Evolutionary conservation across 768 basidiomycete genomes (phyloP).

Genomic region (Boletus edulis): DNA sequence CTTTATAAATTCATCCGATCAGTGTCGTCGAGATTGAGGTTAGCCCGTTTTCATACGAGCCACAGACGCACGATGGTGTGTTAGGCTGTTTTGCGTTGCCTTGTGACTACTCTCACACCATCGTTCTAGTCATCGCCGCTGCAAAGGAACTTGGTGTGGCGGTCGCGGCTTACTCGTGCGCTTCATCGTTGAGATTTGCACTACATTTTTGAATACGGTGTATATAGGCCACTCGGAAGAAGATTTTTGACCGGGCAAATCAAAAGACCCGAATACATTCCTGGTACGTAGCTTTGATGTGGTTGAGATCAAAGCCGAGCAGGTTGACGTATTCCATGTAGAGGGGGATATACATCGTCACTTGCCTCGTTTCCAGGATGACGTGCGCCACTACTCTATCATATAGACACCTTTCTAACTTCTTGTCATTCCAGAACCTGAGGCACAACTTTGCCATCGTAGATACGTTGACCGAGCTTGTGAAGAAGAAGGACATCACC

Average conservation of each 20-base stretch:
- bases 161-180: conserved; percentile 58
- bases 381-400: conserved; percentile 12
- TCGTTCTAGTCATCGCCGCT: conserved; percentile 43
- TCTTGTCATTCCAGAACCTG: conserved; percentile 29
- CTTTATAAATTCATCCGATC: conserved; percentile 47
- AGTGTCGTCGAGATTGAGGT: conserved; percentile 66
- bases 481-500: conserved; percentile 41
- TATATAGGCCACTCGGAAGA: conserved; percentile 26
- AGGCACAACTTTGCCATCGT: conserved; percentile 45
- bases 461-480: conserved; percentile 39
- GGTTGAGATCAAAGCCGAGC: background rate
- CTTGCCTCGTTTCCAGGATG: conserved; percentile 45
- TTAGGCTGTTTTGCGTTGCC: background rate
- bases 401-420: background rate
- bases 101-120: background rate
- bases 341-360: conserved; percentile 41
- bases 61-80: conserved; percentile 28
- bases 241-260: conserved; percentile 36
- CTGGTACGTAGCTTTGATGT: conserved; percentile 11
- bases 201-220: background rate
- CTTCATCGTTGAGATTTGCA: conserved; percentile 10
- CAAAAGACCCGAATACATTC: conserved; percentile 36
- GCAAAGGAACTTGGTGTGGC: conserved; percentile 52
- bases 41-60: conserved; percentile 57
- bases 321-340: conserved; percentile 7